Percentiles rank a stretch among this genome's conserved stretches.
phyloP scores from a whole-genome alignment of 139 green algal species.

The Raphidocelis subcapitata region DNA sequence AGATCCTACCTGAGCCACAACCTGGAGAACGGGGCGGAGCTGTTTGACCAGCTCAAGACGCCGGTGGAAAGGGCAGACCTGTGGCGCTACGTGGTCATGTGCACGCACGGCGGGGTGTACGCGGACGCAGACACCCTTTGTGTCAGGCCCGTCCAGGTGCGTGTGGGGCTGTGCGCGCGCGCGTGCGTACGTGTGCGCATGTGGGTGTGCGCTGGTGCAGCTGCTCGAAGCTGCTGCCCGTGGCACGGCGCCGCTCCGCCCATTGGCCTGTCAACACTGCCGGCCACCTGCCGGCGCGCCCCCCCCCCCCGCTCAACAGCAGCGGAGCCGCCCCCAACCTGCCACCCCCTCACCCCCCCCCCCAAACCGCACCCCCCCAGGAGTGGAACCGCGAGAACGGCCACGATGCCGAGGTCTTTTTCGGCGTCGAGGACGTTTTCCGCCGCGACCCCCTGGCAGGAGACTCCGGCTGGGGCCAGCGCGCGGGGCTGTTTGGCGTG shows the following conservation, averaged over 20 bases:
- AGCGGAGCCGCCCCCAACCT: too few species aligned
- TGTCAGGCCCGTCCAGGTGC: constrained; percentile 18
- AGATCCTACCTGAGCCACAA: constrained; percentile 6
- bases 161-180: too few species aligned
- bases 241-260: too few species aligned
- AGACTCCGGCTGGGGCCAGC: constrained; percentile 17
- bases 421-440: constrained; percentile 31
- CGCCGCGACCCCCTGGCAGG: not conserved
- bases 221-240: too few species aligned
- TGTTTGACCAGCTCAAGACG: constrained; percentile 20
- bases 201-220: too few species aligned
- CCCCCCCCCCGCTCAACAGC: too few species aligned
- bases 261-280: too few species aligned
- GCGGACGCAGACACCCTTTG: constrained; percentile 23
- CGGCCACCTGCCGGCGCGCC: too few species aligned
- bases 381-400: constrained; percentile 31
- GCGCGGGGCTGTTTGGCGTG: constrained; percentile 9
- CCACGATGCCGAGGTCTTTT: constrained; percentile 19
- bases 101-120: constrained; percentile 23
- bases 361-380: too few species aligned
- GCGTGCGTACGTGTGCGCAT: too few species aligned
- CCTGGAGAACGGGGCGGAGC: not conserved
- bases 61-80: constrained; percentile 25
- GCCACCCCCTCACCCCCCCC: too few species aligned
- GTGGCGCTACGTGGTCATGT: constrained; percentile 34